Conservation (phyloP, 768 basidiomycete genomes). For the Auricularia sp. region DNA sequence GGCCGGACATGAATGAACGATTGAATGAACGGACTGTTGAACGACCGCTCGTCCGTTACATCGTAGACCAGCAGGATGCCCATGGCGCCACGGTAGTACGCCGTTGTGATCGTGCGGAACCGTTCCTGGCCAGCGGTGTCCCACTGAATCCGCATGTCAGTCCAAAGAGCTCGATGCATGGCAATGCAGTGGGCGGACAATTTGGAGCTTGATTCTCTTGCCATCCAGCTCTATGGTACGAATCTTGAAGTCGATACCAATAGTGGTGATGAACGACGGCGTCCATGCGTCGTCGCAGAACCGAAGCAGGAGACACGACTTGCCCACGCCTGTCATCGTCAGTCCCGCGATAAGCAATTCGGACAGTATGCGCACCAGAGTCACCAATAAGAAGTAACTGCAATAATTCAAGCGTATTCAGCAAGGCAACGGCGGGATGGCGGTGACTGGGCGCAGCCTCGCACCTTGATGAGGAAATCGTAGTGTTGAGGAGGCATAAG, state of each 20-base stretch:
- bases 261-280: conserved; percentile 97
- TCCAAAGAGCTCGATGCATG: too few relatives aligned
- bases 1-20: conserved; percentile 10
- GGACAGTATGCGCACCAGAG: conserved; percentile 51
- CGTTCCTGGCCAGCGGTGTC: conserved; percentile 99
- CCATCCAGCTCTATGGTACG: conserved; percentile 97
- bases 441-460: conserved; percentile 8
- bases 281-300: conserved; percentile 99
- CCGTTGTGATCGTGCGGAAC: conserved; percentile 96
- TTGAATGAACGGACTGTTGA: conserved; percentile 63
- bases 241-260: conserved; percentile 99
- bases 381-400: conserved; percentile 94
- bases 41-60: conserved; percentile 89
- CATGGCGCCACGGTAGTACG: conserved; percentile 98
- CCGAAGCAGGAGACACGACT: conserved; percentile 88
- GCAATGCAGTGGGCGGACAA: conserved; percentile 44
- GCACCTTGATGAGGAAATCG: conserved; percentile 91
- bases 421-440: conserved; percentile 3
- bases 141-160: conserved; percentile 50
- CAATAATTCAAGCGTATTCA: conserved; percentile 10
- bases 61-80: conserved; percentile 98
- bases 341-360: neutral
- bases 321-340: conserved; percentile 68
- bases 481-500: conserved; percentile 87
- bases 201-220: conserved; percentile 97